Base-by-base conservation (phyloP, 2,329 filamentous ascomycete genomes). In the Penicillium sp. region DNA sequence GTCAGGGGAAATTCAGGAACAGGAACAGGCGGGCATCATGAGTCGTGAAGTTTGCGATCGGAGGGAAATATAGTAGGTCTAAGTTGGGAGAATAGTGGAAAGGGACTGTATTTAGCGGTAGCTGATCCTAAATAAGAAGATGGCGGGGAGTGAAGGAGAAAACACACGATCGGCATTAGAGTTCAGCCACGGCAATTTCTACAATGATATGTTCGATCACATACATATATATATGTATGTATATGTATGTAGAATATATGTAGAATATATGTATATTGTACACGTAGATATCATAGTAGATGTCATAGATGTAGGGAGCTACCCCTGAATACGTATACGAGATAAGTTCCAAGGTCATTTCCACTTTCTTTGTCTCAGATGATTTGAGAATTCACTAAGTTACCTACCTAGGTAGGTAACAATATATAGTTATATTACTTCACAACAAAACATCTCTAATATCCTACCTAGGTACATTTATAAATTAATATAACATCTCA, bases 131-230 rank as follows among this genome's bases (percentile, higher is more conserved):
- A 45, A 18, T 45, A 29, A 52, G n/a, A 64, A 64, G 61, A 62
- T 63, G 60, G 61, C 56, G 62, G 61, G 62, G 59, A 61, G 52
- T 22, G 44, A 59, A 58, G 52, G 57, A 56, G 51, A 56, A 55
- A 47, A 42, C 38, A 49, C 7, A 43, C 38, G 52, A 54, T 54
- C 52, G 44, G 45, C 52, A 40, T 48, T 31, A 29, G 26, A 29
- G 26, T 29, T 60, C 56, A 58, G 61, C 62, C 62, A 59, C 61
- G 31, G 42, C n/a, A 48, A 31, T 57, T 57, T 56, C 32, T 43
- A n/a, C 26, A 13, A 13, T 43, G 42, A 53, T 18, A 37, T 53
- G 20, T 53, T 53, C 24, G 42, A 31, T 24, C n/a, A 24, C 20
- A 34, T 18, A 50, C 37, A 10, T 29, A 29, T 3, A 7, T n/a